Percentiles rank a stretch among this genome's conserved stretches.
phyloP scores from a whole-genome alignment of 2,329 filamentous ascomycete species.

The Byssothecium circinans region DNA sequence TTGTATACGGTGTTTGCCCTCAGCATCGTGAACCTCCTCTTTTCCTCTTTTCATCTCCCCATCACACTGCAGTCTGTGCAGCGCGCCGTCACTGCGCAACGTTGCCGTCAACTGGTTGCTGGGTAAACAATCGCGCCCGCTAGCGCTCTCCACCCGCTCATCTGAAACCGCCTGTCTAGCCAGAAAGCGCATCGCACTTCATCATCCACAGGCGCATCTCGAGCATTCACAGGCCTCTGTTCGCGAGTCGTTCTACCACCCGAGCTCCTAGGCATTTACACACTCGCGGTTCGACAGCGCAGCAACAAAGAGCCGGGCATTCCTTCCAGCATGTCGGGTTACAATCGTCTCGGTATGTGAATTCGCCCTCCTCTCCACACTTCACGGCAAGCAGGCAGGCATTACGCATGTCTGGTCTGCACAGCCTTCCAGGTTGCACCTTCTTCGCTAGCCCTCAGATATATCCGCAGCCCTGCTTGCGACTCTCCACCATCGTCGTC shows the following conservation, averaged over 20 bases:
- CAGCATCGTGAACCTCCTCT: neutral
- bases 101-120: constrained; percentile 22
- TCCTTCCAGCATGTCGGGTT: constrained; percentile 34
- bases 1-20: neutral
- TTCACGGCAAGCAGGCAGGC: constrained; percentile 1
- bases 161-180: constrained; percentile 32
- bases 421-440: constrained; percentile 2
- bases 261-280: constrained; percentile 19
- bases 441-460: constrained; percentile 9
- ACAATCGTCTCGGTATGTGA: constrained; percentile 43
- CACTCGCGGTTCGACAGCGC: constrained; percentile 9
- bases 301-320: neutral
- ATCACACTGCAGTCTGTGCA: constrained; percentile 3
- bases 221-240: constrained; percentile 14
- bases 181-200: constrained; percentile 16
- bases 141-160: constrained; percentile 30
- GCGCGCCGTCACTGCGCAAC: constrained; percentile 11
- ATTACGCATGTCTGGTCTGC: constrained; percentile 15
- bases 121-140: constrained; percentile 29
- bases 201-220: constrained; percentile 23
- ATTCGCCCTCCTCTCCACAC: constrained; percentile 3
- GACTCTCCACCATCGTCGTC: constrained; percentile 5
- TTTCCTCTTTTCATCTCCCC: neutral
- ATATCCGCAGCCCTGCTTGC: too few species aligned
- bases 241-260: constrained; percentile 9